Evolutionary conservation across 106 monocot species (phyloP), one percentile per base, ranked within the genome.

Genomic region (Phalaenopsis equestris): DNA sequence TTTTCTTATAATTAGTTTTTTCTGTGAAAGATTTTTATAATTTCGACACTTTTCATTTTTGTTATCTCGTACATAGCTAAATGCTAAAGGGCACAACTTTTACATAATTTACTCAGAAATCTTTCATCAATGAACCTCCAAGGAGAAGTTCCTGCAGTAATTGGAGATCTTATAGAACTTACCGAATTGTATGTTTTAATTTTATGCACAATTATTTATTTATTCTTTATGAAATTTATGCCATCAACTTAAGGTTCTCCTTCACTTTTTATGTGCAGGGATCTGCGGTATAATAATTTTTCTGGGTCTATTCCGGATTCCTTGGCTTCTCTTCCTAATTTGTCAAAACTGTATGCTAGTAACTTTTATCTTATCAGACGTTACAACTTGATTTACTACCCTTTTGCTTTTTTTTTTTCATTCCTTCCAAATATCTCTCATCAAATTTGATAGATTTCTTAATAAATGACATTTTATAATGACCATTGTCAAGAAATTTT

Each of bases 141-240:
- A 73, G 89, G 89, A 64, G 82, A 80, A 72, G 15, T 86, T 41
- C 89, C 89, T 39, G 19, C 68, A n/a, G 55, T 39, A 58, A 84
- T 89, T 17, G 67, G 82, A 75, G 61, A 86, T 57, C 78, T 89
- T 41, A 77, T 82, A 57, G 86, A 86, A 39, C 37, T 89, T 47
- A 78, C 61, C 36, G 86, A 89, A 68, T 41, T 89, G 88, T 89
- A 89, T 70, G 86, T 55, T 79, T 73, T 30, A 78, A 58, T 82
- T n/a, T 61, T 41, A 14, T 56, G 7, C 2, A 24, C 2, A 24
- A 49, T 56, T 42, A 79, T 76, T 64, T 49, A 0, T 77, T 55
- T 76, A 6, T 36, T 80, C 41, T 77, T n/a, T 41, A 17, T 46
- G 64, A 43, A 2, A 78, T 57, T 72, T 68, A n/a, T 77, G 41